Conservation (phyloP, 176 grass and related monocot genomes). For the Triticum monococcum region DNA sequence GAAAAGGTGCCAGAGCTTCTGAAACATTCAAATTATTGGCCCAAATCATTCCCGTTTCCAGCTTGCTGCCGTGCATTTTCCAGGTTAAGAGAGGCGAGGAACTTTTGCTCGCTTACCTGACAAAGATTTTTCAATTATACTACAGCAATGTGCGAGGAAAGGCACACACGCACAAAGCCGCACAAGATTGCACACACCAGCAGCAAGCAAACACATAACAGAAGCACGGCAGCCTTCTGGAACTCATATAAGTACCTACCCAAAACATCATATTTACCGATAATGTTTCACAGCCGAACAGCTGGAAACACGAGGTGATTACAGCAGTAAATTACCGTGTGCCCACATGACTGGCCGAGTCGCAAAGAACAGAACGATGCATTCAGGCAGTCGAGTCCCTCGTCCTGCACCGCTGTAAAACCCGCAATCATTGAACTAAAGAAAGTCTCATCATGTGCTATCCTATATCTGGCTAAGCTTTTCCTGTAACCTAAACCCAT, state of each 20-base stretch:
- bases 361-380: neutral
- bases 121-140: neutral
- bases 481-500: slow-evolving; percentile 49
- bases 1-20: neutral
- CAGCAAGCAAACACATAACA: neutral
- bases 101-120: neutral
- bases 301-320: slow-evolving; percentile 19
- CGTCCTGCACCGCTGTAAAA: slow-evolving; percentile 23
- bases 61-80: too few species aligned
- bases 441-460: slow-evolving; percentile 37
- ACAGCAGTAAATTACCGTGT: slow-evolving; percentile 11
- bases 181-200: neutral
- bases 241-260: neutral
- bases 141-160: neutral
- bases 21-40: neutral
- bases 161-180: neutral
- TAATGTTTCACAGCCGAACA: slow-evolving; percentile 10
- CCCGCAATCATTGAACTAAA: slow-evolving; percentile 35
- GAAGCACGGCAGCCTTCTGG: neutral
- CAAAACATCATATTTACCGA: slow-evolving; percentile 33
- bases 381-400: slow-evolving; percentile 5
- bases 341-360: neutral
- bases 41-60: neutral
- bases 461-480: slow-evolving; percentile 38
- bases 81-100: neutral